Base-by-base conservation (phyloP, 345 rosid genomes). In the Xanthoceras sorbifolium region DNA sequence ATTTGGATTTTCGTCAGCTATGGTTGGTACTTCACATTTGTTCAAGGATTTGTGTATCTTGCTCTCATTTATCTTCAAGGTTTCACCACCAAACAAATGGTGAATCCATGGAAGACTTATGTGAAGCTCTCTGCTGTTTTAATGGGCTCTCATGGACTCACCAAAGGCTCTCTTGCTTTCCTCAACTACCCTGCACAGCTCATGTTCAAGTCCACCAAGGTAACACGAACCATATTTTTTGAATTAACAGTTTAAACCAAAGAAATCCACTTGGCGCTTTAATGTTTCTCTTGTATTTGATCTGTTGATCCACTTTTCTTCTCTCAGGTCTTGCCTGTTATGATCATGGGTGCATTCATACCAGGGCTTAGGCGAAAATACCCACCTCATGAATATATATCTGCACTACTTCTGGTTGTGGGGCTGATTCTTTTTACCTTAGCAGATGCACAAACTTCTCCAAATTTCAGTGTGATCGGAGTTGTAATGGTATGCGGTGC, bases 131-230 rank as follows among this genome's bases (percentile, higher is more conserved):
- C 98, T 76, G 99, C 97, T 22, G 99, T 93, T 77, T 89, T 96
- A 50, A 93, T 96, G 97, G 97, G 97, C 64, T 96, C 99, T 38
- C 96, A 92, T 83, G 99, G 99, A 9, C 83, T 96, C 63, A 96
- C 99, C 32, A 96, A 96, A 80, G 97, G 99, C 18, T 96, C 99
- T 48, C 78, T 96, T 79, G 99, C 99, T 77, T 96, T 87, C 74
- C 99, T 96, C 44, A 96, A 96, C 75, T 96, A 96, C 79, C 99
- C 99, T 31, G 99, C 99, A 18, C 99, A 95, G 80, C 90, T 95
- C 80, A 95, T 95, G 98, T 95, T 96, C 81, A 96, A 96, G 82
- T 96, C 99, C 86, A 96, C 99, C 77, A 93, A 96, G 97, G 99
- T 91, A 77, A 70, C n/a, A n/a, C n/a, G n/a, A n/a, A n/a, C n/a